Conservation (phyloP, 495 filamentous ascomycete species). For the Astrocystis sublimbata region DNA sequence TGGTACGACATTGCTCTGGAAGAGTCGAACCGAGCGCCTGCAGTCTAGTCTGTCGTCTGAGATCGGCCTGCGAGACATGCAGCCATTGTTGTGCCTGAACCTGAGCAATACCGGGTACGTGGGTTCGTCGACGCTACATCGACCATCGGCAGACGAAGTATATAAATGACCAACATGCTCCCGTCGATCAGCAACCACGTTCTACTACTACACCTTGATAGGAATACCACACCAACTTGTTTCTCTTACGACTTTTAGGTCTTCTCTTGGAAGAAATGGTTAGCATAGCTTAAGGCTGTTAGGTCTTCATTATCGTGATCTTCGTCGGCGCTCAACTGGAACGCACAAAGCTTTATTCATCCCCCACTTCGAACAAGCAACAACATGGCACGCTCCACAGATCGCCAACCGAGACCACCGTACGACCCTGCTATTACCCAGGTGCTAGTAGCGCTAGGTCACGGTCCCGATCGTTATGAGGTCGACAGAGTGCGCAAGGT, state of each 20-base stretch:
- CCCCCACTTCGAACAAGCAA: background rate
- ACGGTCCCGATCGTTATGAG: conserved; percentile 31
- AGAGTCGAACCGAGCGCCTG: conserved; percentile 18
- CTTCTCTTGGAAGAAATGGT: no score
- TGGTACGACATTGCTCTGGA: conserved; percentile 6
- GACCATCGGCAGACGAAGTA: no score
- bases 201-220: background rate
- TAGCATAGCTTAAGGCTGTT: no score
- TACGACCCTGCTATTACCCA: conserved; percentile 33
- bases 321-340: background rate
- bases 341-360: background rate
- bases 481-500: conserved; percentile 34
- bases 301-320: background rate
- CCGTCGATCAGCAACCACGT: background rate
- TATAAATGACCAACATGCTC: conserved; percentile 9
- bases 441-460: conserved; percentile 27
- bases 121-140: conserved; percentile 3
- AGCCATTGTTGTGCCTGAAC: conserved; percentile 13
- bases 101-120: conserved; percentile 13
- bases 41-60: conserved; percentile 9
- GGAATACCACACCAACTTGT: background rate
- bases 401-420: conserved; percentile 34
- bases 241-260: background rate
- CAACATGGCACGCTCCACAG: conserved; percentile 30
- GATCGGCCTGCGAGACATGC: conserved; percentile 11